Percentiles rank a stretch among this genome's conserved stretches.
phyloP scores from a whole-genome alignment of 2,329 filamentous ascomycete genomes.

The Trichoderma sp. region DNA sequence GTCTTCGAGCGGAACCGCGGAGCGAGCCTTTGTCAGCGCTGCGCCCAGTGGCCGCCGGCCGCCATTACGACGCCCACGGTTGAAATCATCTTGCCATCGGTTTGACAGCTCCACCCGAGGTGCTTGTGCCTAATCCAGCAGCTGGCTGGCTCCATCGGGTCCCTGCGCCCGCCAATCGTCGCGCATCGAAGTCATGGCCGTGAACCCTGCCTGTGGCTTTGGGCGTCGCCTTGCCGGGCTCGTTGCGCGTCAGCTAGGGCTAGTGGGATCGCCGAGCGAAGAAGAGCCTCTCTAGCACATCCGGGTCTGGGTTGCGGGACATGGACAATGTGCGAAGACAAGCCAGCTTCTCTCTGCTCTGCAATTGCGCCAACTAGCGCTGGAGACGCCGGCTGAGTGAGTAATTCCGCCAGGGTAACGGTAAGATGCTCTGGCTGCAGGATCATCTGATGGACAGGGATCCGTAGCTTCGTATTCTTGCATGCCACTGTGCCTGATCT shows the following conservation, averaged over 20 bases:
- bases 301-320: not conserved
- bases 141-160: not conserved
- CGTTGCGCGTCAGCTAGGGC: conserved; percentile 15
- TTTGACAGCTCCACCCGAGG: conserved; percentile 10
- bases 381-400: not conserved
- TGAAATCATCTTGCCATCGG: not conserved
- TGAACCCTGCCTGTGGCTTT: not conserved
- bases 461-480: conserved; percentile 9
- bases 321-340: not conserved
- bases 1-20: conserved; percentile 13
- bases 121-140: not conserved
- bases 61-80: conserved; percentile 16
- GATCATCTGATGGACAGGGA: conserved; percentile 20
- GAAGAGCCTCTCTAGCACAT: not conserved
- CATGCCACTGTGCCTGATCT: not conserved
- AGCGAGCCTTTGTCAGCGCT: conserved; percentile 22
- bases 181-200: conserved; percentile 11
- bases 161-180: conserved; percentile 15
- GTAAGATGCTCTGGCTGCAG: conserved; percentile 1
- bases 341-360: not conserved
- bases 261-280: not conserved
- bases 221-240: not conserved
- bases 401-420: not conserved
- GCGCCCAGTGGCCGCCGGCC: conserved; percentile 5
- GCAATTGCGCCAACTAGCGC: not conserved